These are phyloP conservation scores for Trichoderma erinaceum DNA, from an alignment of 495 filamentous ascomycete genomes.

Conservation along the genomic window DNA sequence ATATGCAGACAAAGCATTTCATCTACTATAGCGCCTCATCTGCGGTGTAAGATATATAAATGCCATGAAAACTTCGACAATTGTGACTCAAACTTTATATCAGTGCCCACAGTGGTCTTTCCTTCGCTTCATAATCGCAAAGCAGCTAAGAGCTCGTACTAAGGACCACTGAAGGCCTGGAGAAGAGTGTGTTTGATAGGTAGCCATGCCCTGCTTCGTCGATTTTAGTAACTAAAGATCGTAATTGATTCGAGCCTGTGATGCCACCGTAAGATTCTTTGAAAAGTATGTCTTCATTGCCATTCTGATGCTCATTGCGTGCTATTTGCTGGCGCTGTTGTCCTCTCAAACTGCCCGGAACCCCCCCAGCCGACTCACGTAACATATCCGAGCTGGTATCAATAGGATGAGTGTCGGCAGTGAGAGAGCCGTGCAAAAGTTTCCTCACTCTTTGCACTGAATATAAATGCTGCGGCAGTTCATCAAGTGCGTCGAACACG, in stretches of 20 bases:
- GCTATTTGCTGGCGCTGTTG: neutral
- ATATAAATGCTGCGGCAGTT: neutral
- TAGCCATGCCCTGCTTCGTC: neutral
- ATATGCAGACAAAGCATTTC: neutral
- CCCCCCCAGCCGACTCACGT: no score
- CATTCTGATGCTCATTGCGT: neutral
- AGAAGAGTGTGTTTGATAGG: neutral
- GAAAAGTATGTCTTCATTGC: neutral
- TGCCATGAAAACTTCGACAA: no score
- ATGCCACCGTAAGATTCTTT: neutral
- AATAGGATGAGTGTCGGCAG: neutral
- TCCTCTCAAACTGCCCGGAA: neutral
- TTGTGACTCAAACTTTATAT: no score
- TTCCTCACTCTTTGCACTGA: slow-evolving; percentile 4
- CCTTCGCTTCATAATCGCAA: neutral
- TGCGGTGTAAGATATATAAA: neutral
- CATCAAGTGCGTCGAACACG: neutral
- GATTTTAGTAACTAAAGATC: neutral
- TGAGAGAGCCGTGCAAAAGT: neutral
- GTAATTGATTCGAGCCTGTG: neutral
- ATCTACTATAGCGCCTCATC: neutral
- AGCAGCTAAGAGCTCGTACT: neutral
- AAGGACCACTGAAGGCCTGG: neutral
- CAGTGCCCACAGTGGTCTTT: no score
- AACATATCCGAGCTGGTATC: neutral